phyloP scores from a whole-genome alignment of 805 yeast genomes.

The Brettanomyces bruxellensis region DNA sequence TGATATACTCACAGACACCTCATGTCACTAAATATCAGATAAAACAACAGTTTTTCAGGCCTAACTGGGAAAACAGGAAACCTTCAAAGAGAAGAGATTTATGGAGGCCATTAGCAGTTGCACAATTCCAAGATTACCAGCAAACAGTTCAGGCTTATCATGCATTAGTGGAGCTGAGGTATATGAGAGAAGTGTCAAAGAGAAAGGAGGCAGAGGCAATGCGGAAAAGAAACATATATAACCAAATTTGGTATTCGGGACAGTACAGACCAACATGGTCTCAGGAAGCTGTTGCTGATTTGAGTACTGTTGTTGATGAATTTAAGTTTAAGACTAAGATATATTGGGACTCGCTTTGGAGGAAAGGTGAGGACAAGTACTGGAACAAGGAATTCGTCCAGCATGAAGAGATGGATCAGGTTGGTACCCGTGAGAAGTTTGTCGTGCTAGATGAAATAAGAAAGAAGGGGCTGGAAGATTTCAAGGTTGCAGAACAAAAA shows the following conservation, averaged over 20 bases:
- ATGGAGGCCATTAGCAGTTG: slow-evolving; percentile 88
- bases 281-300: slow-evolving; percentile 87
- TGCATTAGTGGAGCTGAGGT: slow-evolving; percentile 64
- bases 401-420: slow-evolving; percentile 50
- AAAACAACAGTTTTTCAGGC: slow-evolving; percentile 62
- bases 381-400: slow-evolving; percentile 56
- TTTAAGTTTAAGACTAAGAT: slow-evolving; percentile 42
- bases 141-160: slow-evolving; percentile 65
- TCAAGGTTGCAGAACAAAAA: neutral
- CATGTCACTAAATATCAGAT: slow-evolving; percentile 44
- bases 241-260: slow-evolving; percentile 78
- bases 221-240: slow-evolving; percentile 66
- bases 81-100: slow-evolving; percentile 78
- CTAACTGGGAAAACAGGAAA: slow-evolving; percentile 82
- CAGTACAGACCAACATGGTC: slow-evolving; percentile 86
- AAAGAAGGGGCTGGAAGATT: slow-evolving; percentile 20
- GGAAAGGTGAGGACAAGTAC: slow-evolving; percentile 68
- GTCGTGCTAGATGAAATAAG: slow-evolving; percentile 56
- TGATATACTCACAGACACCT: slow-evolving; percentile 80
- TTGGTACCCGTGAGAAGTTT: slow-evolving; percentile 58
- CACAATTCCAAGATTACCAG: slow-evolving; percentile 51
- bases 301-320: slow-evolving; percentile 60
- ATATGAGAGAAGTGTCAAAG: slow-evolving; percentile 58
- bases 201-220: slow-evolving; percentile 51
- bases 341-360: slow-evolving; percentile 82